Base-by-base conservation (phyloP, 1,284 basidiomycete genomes). In the Calocybe gambosa region DNA sequence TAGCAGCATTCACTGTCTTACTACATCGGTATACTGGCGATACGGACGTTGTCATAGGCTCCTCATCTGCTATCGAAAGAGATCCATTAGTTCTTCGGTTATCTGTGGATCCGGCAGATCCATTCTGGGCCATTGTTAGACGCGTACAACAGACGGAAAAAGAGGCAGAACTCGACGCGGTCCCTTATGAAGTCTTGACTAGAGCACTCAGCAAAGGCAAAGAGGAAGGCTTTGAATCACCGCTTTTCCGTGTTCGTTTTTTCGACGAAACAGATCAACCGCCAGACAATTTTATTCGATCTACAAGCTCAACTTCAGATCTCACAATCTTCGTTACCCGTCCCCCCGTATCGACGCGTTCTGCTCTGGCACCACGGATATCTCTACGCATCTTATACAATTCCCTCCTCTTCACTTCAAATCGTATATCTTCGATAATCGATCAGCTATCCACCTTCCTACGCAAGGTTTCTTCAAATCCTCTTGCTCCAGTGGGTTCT, bases 1-100 rank as follows among this genome's bases (percentile, higher is more conserved):
- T 99, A 38, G 82, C 95, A 15, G 87, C 94, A 0, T 97, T 99
- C 66, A 78, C 83, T 18, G 87, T 96, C 29, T 74, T 99, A 28
- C 73, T 99, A 10, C 93, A 98, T 71, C 78, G 96, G 35, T 97
- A 94, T 70, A 98, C 96, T 0, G 93, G 90, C 43, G 96, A 99
- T 65, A 94, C 86, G 10, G 93, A 97, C 58, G 75, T 99, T 53
- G 78, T 98, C 51, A 87, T 99, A 56, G 94, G 90, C 42, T 93
- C 93, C 0, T 94, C 92, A 13, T 88, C 89, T 15, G 81, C 85
- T 1, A 73, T 79, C n/a, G 80, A 80, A 1, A 77, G 79, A 29
- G 81, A 89, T 50, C 93, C 94, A 5, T 72, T 98, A 34, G 77
- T 98, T 28, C 77, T 99, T 43, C 82, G 93, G 34, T 70, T 98